A percentile compares a stretch with the other conserved stretches of the same genome.
Conservation (phyloP, 2,329 filamentous ascomycete species). For the Exophiala aquamarina region DNA sequence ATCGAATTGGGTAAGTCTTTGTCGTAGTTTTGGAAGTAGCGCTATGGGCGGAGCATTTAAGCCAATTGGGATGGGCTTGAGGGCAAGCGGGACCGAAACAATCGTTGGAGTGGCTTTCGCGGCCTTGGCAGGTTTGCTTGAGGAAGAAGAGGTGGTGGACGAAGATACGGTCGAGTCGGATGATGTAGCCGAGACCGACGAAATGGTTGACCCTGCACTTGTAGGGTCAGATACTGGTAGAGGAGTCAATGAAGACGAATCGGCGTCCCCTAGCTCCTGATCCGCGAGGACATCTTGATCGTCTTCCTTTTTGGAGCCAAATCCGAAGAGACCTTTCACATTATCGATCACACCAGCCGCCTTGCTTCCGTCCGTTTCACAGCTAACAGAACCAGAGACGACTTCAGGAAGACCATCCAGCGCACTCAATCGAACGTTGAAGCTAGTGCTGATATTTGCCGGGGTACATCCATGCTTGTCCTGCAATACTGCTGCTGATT, state of each 20-base stretch:
- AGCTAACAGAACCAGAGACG: conserved; percentile 73
- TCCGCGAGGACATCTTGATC: conserved; percentile 72
- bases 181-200: conserved; percentile 32
- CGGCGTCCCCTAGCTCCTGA: conserved; percentile 48
- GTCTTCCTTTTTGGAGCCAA: conserved; percentile 79
- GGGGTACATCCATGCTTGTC: conserved; percentile 76
- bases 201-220: conserved; percentile 32
- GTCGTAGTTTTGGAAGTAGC: conserved; percentile 55
- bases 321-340: conserved; percentile 93
- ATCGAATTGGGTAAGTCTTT: conserved; percentile 80
- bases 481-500: conserved; percentile 73
- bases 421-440: conserved; percentile 70
- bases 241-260: conserved; percentile 28
- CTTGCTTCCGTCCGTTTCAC: conserved; percentile 72
- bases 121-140: conserved; percentile 35
- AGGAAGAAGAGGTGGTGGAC: conserved; percentile 39
- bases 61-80: conserved; percentile 49
- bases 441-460: conserved; percentile 75
- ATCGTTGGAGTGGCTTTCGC: conserved; percentile 51
- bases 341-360: conserved; percentile 86
- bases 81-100: conserved; percentile 51
- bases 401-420: conserved; percentile 80
- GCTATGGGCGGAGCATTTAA: conserved; percentile 35
- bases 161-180: conserved; percentile 49
- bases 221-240: conserved; percentile 27